These are phyloP conservation scores for Larix sibirica DNA, from an alignment of 83 land plant species.

Conservation along the genomic window DNA sequence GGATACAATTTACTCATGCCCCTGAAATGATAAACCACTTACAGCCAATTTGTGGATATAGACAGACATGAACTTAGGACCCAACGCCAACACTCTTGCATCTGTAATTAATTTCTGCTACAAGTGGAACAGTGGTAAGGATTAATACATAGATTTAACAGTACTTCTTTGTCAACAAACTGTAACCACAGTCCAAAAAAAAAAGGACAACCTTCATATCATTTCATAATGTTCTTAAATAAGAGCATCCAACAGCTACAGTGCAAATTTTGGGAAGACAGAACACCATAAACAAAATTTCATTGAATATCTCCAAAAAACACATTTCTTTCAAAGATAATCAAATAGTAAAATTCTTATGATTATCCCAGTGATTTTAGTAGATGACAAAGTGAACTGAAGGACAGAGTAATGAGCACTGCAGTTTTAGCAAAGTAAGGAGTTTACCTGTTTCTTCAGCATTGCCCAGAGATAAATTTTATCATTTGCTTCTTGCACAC, in stretches of 20 bases:
- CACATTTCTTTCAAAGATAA: too few species aligned
- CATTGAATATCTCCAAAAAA: too few species aligned
- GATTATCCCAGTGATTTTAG: background rate
- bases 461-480: constrained; percentile 85
- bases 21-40: constrained; percentile 24
- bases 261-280: too few species aligned
- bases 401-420: background rate
- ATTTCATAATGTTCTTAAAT: background rate
- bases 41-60: constrained; percentile 83
- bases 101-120: constrained; percentile 81
- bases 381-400: background rate
- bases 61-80: constrained; percentile 95
- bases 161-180: background rate
- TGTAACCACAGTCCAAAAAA: too few species aligned
- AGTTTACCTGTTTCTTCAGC: constrained; percentile 76
- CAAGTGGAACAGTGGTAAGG: background rate
- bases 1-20: background rate
- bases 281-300: too few species aligned
- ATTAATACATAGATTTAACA: background rate
- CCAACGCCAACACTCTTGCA: constrained; percentile 88
- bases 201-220: background rate
- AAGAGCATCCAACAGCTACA: background rate
- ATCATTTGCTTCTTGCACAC: constrained; percentile 80
- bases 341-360: too few species aligned
- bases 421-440: background rate